Evolutionary conservation across 306 rosid genomes (phyloP).

Genomic region (Quercus gilva): DNA sequence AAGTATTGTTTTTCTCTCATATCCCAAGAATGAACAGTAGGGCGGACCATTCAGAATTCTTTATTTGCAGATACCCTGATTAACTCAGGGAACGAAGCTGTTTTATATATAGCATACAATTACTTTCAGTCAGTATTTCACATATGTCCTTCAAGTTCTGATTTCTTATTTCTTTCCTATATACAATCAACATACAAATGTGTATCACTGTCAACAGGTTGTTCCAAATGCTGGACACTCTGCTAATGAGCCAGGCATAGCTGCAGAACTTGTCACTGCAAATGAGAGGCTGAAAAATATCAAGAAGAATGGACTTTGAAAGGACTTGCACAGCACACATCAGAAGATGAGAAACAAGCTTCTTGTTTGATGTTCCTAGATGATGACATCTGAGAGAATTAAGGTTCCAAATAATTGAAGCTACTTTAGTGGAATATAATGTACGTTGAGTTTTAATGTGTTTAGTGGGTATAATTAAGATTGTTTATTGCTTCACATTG

Average conservation of each 20-base stretch:
- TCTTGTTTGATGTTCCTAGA: too few relatives aligned
- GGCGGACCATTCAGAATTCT: neutral
- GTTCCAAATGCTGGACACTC: too few relatives aligned
- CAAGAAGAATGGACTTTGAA: constrained; percentile 44
- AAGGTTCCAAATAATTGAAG: neutral
- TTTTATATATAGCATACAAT: neutral
- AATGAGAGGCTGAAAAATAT: constrained; percentile 32
- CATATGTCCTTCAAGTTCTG: neutral
- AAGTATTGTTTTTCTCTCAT: neutral
- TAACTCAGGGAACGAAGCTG: neutral
- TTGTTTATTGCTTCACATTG: neutral
- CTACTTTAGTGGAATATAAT: neutral
- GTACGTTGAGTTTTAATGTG: neutral
- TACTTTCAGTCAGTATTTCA: neutral
- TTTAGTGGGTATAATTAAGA: neutral
- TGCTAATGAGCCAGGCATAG: too few relatives aligned
- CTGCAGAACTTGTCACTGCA: too few relatives aligned
- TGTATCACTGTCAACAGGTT: neutral
- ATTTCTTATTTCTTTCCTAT: neutral
- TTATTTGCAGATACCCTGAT: neutral
- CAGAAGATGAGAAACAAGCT: neutral
- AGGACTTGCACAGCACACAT: constrained; percentile 14
- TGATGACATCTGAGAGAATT: too few relatives aligned
- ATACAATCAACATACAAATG: constrained; percentile 17
- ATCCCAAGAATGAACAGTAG: neutral